Percentiles rank a stretch among this genome's conserved stretches.
These are phyloP conservation scores for Lachnellula hyalina DNA, from an alignment of 2,329 filamentous ascomycete species.

Conservation along the genomic window DNA sequence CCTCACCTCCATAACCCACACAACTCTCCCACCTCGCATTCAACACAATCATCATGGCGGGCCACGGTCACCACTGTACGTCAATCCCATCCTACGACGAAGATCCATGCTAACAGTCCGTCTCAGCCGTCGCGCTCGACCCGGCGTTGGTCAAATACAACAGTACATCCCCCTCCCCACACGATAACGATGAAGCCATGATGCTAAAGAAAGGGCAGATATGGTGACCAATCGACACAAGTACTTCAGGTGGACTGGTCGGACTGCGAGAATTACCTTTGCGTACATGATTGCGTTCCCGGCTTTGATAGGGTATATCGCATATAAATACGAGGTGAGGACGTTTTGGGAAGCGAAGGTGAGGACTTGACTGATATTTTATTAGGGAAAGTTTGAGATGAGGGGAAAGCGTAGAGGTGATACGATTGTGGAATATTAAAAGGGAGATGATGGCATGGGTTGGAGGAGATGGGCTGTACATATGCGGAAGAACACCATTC, in stretches of 20 bases:
- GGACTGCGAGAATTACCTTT: slow-evolving; percentile 75
- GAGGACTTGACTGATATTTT: slow-evolving; percentile 18
- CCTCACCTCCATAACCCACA: neutral
- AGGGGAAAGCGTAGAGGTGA: slow-evolving; percentile 87
- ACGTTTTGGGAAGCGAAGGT: neutral
- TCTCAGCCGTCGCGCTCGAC: slow-evolving; percentile 28
- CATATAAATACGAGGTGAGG: slow-evolving; percentile 82
- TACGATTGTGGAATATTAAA: slow-evolving; percentile 69
- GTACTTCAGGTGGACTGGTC: slow-evolving; percentile 90
- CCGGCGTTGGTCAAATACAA: slow-evolving; percentile 53
- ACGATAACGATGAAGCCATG: neutral
- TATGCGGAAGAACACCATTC: slow-evolving; percentile 9
- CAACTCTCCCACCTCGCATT: neutral
- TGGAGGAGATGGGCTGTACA: slow-evolving; percentile 20
- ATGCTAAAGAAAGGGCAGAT: slow-evolving; percentile 44
- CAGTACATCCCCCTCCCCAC: slow-evolving; percentile 34
- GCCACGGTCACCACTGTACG: slow-evolving; percentile 42
- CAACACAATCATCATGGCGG: slow-evolving; percentile 40
- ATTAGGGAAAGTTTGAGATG: slow-evolving; percentile 78
- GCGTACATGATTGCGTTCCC: slow-evolving; percentile 73
- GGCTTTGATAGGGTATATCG: slow-evolving; percentile 61
- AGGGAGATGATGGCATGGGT: slow-evolving; percentile 18
- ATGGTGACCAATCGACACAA: slow-evolving; percentile 82
- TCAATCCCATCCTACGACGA: neutral
- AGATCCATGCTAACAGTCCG: slow-evolving; percentile 10